These are phyloP conservation scores for Raphanus sativus DNA, from an alignment of 345 rosid species.

Conservation along the genomic window DNA sequence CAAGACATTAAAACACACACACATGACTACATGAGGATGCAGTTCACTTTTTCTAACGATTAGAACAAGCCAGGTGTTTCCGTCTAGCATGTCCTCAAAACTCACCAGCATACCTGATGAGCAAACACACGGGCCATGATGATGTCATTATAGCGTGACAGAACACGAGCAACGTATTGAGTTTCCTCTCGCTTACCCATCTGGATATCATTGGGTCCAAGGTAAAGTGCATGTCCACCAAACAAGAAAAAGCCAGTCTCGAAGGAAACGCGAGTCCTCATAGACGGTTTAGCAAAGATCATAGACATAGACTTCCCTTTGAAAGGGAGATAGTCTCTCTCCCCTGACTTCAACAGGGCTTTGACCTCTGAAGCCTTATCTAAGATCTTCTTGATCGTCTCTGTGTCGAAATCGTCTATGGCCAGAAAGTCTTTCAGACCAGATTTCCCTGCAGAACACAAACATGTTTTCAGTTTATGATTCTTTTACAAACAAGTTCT, in stretches of 20 bases:
- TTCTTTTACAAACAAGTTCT: neutral
- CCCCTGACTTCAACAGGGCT: constrained; percentile 82
- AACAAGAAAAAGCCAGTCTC: constrained; percentile 95
- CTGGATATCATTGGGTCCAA: constrained; percentile 91
- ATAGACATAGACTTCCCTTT: constrained; percentile 95
- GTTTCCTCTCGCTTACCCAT: constrained; percentile 98
- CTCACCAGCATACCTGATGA: constrained; percentile 87
- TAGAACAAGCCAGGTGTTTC: too few relatives aligned
- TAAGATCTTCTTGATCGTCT: constrained; percentile 63
- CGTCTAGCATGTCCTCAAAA: constrained; percentile 10
- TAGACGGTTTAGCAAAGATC: constrained; percentile 97
- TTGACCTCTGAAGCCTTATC: constrained; percentile 81
- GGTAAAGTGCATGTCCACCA: constrained; percentile 91
- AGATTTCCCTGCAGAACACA: constrained; percentile 45
- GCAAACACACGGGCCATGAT: constrained; percentile 96
- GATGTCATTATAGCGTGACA: constrained; percentile 83
- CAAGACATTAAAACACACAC: neutral
- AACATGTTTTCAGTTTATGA: neutral
- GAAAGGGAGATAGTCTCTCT: constrained; percentile 68
- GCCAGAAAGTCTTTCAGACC: constrained; percentile 71
- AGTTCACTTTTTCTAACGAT: too few relatives aligned
- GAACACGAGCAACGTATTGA: constrained; percentile 92
- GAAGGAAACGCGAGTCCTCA: constrained; percentile 94
- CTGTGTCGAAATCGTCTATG: constrained; percentile 85
- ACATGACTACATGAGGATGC: neutral